Base-by-base conservation (phyloP, 164 flowering plant species). In the Magnolia kwangsiensis region DNA sequence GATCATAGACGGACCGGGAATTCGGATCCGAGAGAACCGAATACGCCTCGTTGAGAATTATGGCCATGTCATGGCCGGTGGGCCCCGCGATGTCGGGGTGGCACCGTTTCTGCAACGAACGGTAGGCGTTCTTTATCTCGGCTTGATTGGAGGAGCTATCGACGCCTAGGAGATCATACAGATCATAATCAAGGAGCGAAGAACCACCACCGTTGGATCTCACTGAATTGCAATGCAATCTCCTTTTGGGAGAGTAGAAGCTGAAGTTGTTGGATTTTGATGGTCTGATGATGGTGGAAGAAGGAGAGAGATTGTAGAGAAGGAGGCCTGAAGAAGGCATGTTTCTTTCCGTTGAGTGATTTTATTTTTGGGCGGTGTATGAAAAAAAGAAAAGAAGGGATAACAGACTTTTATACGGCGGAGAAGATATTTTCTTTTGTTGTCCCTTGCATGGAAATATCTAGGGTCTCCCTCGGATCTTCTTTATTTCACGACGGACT, bases 51-150 rank as follows among this genome's bases (percentile, higher is more conserved):
- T 95, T 95, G 75, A 94, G 95, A 1, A 95, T 84, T 72, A 95
- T 95, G 49, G 97, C 91, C 99, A 95, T 95, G 80, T 93, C 99
- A 67, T 93, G 98, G 1, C 99, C 99, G 0, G 88, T 76, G 0
- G 88, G 84, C 0, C 98, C 99, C 7, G 98, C 99, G 8, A 95
- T 89, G 71, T 95, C 99, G 0, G 99, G 99, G 76, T 95, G 98
- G 79, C 98, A 95, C 18, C 90, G 83, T 82, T 95, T 95, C 84
- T 95, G 99, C 75, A 95, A 81, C 10, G 86, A 69, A 14, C 99
- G 83, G 77, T 93, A 93, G 0, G 98, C 98, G 21, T 63, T 70
- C 77, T 92, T 93, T 7, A 95, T 91, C 81, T 86, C 82, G 0
- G 88, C 77, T 21, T 81, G 93, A 66, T 89, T 80, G 7, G 91